Percentiles rank a stretch among this genome's conserved stretches.
Conservation (phyloP, 768 basidiomycete species). For the Mycena venus region DNA sequence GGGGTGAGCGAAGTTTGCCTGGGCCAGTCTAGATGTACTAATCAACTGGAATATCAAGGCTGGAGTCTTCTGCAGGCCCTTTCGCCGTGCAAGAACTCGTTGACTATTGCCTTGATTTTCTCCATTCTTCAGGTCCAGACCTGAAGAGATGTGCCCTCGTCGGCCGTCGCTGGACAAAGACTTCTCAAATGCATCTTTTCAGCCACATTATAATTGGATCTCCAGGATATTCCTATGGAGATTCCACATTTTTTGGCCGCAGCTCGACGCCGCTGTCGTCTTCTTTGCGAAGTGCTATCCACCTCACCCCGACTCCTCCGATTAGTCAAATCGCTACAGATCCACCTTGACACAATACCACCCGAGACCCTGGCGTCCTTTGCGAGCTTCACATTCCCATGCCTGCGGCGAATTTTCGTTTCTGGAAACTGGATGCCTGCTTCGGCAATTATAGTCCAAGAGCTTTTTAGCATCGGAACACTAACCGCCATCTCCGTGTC, state of each 20-base stretch:
- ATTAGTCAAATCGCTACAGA: background rate
- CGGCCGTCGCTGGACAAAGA: constrained; percentile 2
- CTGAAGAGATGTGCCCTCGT: constrained; percentile 19
- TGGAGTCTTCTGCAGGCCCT: no score
- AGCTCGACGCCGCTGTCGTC: background rate
- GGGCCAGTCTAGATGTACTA: no score
- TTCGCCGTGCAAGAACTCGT: constrained; percentile 21
- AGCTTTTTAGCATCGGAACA: background rate
- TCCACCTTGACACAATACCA: constrained; percentile 1
- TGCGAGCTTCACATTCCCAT: background rate
- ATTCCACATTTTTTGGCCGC: background rate
- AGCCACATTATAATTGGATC: constrained; percentile 1
- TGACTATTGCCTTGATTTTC: constrained; percentile 27
- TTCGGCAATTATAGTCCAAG: background rate
- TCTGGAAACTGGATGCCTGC: constrained; percentile 14
- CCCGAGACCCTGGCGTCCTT: background rate
- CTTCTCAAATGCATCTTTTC: constrained; percentile 20
- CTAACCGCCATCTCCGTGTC: constrained; percentile 10
- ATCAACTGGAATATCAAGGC: no score
- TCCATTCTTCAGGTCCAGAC: constrained; percentile 9
- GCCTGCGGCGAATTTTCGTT: background rate
- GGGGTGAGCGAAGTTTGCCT: no score
- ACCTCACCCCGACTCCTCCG: background rate
- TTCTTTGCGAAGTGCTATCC: background rate
- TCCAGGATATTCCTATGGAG: constrained; percentile 2